A percentile compares a stretch with the other conserved stretches of the same genome.
phyloP scores from a whole-genome alignment of 176 grass and related monocot genomes.

The Thinopyrum elongatum region DNA sequence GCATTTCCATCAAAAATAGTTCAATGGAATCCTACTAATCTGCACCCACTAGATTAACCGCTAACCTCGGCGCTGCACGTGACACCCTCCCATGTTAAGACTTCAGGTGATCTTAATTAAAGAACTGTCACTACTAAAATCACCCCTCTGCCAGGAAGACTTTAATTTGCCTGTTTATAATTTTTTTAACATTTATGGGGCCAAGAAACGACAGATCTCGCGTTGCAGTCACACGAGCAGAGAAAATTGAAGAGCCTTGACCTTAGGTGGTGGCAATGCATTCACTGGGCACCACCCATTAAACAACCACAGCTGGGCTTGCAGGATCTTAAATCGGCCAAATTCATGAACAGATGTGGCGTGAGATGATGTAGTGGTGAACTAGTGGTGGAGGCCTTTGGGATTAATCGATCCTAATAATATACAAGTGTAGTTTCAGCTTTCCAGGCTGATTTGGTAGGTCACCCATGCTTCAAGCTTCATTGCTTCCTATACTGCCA shows the following conservation, averaged over 20 bases:
- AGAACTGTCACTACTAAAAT: neutral
- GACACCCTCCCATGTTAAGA: neutral
- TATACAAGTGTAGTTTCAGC: neutral
- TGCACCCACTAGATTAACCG: neutral
- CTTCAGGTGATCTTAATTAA: neutral
- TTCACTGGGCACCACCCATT: constrained; percentile 15
- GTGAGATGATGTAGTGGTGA: too few species aligned
- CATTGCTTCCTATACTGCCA: neutral
- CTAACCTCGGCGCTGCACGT: neutral
- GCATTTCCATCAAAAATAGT: neutral
- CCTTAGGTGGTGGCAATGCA: constrained; percentile 33
- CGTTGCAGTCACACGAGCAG: neutral
- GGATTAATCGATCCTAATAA: neutral
- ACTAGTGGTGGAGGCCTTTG: neutral
- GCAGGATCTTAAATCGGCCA: constrained; percentile 17
- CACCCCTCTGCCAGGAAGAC: neutral
- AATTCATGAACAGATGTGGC: neutral
- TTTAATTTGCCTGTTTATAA: too few species aligned
- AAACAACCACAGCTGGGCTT: neutral
- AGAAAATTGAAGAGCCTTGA: constrained; percentile 31
- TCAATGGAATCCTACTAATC: neutral
- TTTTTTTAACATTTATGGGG: neutral
- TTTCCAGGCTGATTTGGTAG: neutral
- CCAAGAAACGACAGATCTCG: neutral
- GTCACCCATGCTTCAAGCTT: neutral